Percentiles rank a stretch among this genome's conserved stretches.
Evolutionary conservation across 2,329 filamentous ascomycete genomes (phyloP).

Genomic region (Sporothrix humicola): DNA sequence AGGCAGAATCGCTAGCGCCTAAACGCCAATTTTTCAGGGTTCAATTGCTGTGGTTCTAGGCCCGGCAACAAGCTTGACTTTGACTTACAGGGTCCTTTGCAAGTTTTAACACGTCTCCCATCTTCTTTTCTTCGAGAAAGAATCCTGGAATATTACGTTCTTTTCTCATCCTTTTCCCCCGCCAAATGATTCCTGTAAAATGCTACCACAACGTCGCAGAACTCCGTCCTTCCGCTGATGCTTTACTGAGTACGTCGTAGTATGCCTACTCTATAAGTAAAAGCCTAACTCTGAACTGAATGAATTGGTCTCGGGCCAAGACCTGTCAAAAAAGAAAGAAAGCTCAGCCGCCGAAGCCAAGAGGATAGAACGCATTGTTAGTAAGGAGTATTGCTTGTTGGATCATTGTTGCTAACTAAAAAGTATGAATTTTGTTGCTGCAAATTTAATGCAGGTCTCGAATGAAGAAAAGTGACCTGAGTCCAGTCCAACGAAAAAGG

Average conservation of each 20-base stretch:
- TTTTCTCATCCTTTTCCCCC: not conserved
- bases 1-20: not conserved
- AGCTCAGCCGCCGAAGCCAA: not conserved
- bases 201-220: not conserved
- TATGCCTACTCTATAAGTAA: too few relatives aligned
- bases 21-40: not conserved
- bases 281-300: too few relatives aligned
- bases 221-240: not conserved
- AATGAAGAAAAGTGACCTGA: not conserved
- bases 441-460: conserved; percentile 4
- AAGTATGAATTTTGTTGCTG: not conserved
- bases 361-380: too few relatives aligned
- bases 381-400: not conserved
- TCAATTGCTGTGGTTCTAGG: not conserved
- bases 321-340: not conserved
- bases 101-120: too few relatives aligned
- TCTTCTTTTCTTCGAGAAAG: not conserved
- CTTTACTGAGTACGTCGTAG: too few relatives aligned
- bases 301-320: not conserved
- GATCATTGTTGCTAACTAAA: not conserved
- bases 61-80: not conserved
- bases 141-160: not conserved
- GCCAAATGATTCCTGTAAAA: not conserved
- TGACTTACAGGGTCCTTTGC: not conserved
- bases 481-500: not conserved